Conservation (phyloP, 139 green algal genomes). For the Zygnema cylindricum region DNA sequence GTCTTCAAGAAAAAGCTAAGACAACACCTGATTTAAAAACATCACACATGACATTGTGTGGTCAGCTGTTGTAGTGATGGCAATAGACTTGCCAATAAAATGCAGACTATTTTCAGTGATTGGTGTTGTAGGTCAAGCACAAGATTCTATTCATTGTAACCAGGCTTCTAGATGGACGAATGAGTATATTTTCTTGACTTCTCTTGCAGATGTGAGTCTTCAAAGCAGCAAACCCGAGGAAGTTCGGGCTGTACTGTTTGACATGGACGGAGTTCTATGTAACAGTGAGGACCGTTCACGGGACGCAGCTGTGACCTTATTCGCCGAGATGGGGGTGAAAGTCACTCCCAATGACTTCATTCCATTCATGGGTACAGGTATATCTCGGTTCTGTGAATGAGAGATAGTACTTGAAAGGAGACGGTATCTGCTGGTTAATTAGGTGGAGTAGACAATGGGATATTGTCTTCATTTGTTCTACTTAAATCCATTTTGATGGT, state of each 20-base stretch:
- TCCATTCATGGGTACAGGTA: slow-evolving; percentile 71
- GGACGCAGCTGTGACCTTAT: slow-evolving; percentile 65
- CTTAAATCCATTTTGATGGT: slow-evolving; percentile 36
- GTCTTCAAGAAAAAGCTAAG: too few relatives aligned
- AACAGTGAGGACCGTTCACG: slow-evolving; percentile 72
- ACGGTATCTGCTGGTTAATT: too few relatives aligned
- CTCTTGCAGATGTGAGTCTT: background rate
- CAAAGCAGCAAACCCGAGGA: background rate
- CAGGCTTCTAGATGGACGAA: background rate
- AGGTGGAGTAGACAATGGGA: too few relatives aligned
- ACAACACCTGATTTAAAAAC: too few relatives aligned
- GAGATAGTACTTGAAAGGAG: too few relatives aligned
- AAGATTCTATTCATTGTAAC: background rate
- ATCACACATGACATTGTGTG: too few relatives aligned
- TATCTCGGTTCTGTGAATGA: background rate
- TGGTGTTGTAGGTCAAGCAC: too few relatives aligned
- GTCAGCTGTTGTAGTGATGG: background rate
- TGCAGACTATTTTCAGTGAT: too few relatives aligned
- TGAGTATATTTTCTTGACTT: background rate
- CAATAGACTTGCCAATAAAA: background rate
- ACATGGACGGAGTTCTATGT: slow-evolving; percentile 74
- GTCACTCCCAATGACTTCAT: slow-evolving; percentile 73
- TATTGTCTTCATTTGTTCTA: background rate
- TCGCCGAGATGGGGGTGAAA: slow-evolving; percentile 66
- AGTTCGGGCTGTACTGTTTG: slow-evolving; percentile 72